These are phyloP conservation scores for Debaryomyces psychrophilus DNA, from an alignment of 1,139 yeast species.

Conservation along the genomic window DNA sequence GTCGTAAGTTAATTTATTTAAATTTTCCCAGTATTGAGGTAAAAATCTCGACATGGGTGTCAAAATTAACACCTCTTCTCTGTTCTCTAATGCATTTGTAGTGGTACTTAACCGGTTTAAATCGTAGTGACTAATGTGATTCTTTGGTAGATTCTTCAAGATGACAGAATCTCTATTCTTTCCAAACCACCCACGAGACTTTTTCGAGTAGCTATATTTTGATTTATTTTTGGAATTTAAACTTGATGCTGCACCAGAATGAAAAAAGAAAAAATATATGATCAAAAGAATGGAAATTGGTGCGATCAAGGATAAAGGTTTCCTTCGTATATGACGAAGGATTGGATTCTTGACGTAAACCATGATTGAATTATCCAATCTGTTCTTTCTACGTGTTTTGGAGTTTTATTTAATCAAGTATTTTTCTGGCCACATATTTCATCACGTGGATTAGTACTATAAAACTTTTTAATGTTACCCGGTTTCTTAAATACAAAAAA, in stretches of 20 bases:
- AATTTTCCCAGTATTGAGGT: conserved; percentile 84
- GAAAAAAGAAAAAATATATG: conserved; percentile 46
- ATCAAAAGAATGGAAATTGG: conserved; percentile 49
- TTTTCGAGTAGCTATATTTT: conserved; percentile 55
- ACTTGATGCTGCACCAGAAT: conserved; percentile 25
- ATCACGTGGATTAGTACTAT: conserved; percentile 3
- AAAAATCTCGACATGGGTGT: conserved; percentile 89
- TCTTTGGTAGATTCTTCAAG: conserved; percentile 67
- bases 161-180: conserved; percentile 49
- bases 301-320: conserved; percentile 50
- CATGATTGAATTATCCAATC: conserved; percentile 10
- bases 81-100: conserved; percentile 67
- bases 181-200: conserved; percentile 51
- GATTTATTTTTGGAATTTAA: conserved; percentile 19
- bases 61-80: conserved; percentile 79
- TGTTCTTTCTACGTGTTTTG: neutral
- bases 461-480: conserved; percentile 5
- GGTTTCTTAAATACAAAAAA: neutral
- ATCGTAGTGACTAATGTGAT: conserved; percentile 83
- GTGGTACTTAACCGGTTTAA: conserved; percentile 75
- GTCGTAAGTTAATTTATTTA: conserved; percentile 75
- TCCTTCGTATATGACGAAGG: conserved; percentile 62
- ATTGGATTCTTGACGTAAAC: conserved; percentile 32
- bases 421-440: conserved; percentile 2
- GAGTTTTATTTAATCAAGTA: neutral